These are phyloP conservation scores for Paecilomyces niveus DNA, from an alignment of 2,329 filamentous ascomycete genomes.

Conservation along the genomic window DNA sequence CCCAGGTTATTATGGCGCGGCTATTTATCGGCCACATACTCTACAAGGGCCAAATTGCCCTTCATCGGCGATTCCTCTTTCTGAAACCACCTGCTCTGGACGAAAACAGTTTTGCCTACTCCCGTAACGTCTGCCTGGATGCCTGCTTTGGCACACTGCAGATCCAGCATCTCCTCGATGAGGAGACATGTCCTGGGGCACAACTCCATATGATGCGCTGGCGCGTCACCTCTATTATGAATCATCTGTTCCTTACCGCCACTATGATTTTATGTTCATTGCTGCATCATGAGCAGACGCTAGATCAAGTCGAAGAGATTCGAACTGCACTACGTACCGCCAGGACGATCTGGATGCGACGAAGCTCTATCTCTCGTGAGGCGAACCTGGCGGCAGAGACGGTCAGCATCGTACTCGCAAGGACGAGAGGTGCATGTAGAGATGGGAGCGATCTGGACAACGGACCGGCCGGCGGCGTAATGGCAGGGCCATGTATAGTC, in stretches of 20 bases:
- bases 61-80: slow-evolving; percentile 9
- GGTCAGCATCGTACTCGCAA: slow-evolving; percentile 1
- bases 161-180: slow-evolving; percentile 1
- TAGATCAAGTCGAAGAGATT: slow-evolving; percentile 10
- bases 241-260: slow-evolving; percentile 55
- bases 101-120: not conserved
- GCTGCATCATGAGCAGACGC: not conserved
- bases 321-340: slow-evolving; percentile 6
- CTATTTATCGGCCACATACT: slow-evolving; percentile 15
- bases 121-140: not conserved
- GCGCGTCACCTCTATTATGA: slow-evolving; percentile 50
- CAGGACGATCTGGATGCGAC: slow-evolving; percentile 12
- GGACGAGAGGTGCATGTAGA: not conserved
- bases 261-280: slow-evolving; percentile 49
- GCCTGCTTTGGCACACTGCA: not conserved
- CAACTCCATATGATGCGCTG: slow-evolving; percentile 47
- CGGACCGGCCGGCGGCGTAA: no score
- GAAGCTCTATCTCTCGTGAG: slow-evolving; percentile 10
- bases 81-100: slow-evolving; percentile 3
- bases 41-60: slow-evolving; percentile 15
- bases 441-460: no score
- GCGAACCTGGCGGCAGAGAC: slow-evolving; percentile 10
- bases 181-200: slow-evolving; percentile 39
- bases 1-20: slow-evolving; percentile 15
- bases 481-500: no score